phyloP scores from a whole-genome alignment of 140 eudicot genomes.

The Senecio squalidus region DNA sequence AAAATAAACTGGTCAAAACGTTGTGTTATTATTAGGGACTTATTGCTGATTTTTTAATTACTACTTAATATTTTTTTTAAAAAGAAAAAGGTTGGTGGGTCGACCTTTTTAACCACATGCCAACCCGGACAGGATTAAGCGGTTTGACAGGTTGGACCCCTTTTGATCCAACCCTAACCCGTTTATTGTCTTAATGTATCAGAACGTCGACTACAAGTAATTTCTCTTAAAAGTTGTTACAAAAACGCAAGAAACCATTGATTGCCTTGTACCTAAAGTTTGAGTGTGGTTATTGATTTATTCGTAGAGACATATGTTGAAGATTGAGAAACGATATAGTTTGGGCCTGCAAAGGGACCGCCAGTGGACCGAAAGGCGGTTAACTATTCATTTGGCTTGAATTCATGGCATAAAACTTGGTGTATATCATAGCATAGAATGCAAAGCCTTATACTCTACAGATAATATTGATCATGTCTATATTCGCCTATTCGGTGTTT shows the following conservation, averaged over 20 bases:
- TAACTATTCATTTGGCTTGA: conserved; percentile 2
- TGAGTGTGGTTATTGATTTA: conserved; percentile 6
- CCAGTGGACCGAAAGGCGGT: neutral
- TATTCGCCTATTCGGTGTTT: conserved; percentile 25
- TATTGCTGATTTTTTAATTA: no score
- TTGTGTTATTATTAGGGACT: no score
- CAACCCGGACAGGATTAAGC: no score
- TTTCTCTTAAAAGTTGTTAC: neutral
- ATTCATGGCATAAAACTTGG: conserved; percentile 19
- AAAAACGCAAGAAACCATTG: neutral
- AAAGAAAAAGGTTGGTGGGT: no score
- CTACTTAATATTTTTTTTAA: no score
- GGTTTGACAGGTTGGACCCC: no score
- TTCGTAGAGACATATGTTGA: conserved; percentile 4
- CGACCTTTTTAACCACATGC: no score
- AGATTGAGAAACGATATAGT: conserved; percentile 9
- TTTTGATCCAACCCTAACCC: no score
- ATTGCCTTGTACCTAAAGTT: neutral
- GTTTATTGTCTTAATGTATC: neutral
- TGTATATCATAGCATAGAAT: conserved; percentile 15
- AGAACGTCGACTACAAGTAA: neutral
- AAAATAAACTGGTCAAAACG: no score
- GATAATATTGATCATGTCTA: conserved; percentile 10
- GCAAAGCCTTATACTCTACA: conserved; percentile 4
- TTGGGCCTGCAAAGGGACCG: neutral